Base-by-base conservation (phyloP, 2,329 filamentous ascomycete species). In the Paradendryphiella salina region DNA sequence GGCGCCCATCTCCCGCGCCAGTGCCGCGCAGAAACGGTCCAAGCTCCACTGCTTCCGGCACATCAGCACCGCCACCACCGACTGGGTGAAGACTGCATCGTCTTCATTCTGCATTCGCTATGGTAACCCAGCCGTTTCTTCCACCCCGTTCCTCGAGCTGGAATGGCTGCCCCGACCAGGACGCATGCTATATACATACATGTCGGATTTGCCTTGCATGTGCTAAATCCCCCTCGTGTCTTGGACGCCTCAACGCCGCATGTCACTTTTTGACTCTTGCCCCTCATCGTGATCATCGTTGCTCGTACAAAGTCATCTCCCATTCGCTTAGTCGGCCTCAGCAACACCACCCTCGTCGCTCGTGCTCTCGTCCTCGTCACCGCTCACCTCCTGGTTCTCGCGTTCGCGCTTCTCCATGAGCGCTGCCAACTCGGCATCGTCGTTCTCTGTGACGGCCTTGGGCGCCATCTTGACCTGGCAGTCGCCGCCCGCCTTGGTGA, bases 371-470 rank as follows among this genome's bases (percentile, higher is more conserved):
- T 92, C 94, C 81, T 99, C 94, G 73, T 99, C 95, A 69, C 94
- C 94, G 75, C 91, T 96, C 70, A 99, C 90, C 75, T 99, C 90
- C 73, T 90, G 89, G 77, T 99, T 99, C 83, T 97, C 93, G 61
- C 90, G 87, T 81, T 96, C 94, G 62, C 89, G 87, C 86, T 97
- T 96, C 82, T 97, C 94, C 94, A 99, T 99, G 60, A 99, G 83
- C 44, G 93, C 94, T 75, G 96, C 91, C 61, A 99, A 81, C 77
- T 96, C 92, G 20, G 93, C 94, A 71, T 99, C 94, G 69, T 99
- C 95, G 75, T 91, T 95, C 82, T 97, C 95, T 1, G 94, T 99
- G 56, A 99, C 94, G 4, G 95, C 94, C 85, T 97, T 97, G 63
- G 94, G 94, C 68, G 94, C 92, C 94, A 99, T 99, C 85, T 95